Base-by-base conservation (phyloP, 768 basidiomycete genomes). In the Mycena vitilis region DNA sequence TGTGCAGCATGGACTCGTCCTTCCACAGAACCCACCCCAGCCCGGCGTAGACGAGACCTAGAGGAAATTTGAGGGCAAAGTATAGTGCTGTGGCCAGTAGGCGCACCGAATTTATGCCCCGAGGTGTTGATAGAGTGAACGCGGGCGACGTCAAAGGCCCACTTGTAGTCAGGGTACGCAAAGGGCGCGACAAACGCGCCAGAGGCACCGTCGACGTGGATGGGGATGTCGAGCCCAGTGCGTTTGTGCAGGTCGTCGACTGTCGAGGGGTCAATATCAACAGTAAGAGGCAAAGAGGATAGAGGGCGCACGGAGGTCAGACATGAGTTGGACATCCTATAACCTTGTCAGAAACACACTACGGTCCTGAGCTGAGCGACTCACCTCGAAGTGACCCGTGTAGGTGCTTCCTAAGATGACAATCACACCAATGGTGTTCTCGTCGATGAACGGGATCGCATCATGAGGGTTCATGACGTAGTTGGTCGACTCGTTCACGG, bases 341-440 rank as follows among this genome's bases (percentile, higher is more conserved):
- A 25, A 36, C 20, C 18, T 16, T 11, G 34, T 54, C 2, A 54
- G 53, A 22, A 12, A 12, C 53, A 38, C 30, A 38, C 10, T 22
- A 5, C 36, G 12, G 2, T 38, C 37, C 8, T 5, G 18, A 38
- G 9, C 10, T 36, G 30, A n/a, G 20, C 6, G 2, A 38, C 53
- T 37, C 10, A 54, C 53, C 22, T 91, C 90, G 74, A 88, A 91
- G 59, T 86, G 85, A 2, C 90, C 90, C 5, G 90, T 91, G 72
- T 90, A 91, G 4, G 81, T 84, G 69, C 82, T 83, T 42, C 83
- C 85, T 9, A 86, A 69, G 66, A 86, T 86, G 59, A 86, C 86
- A 72, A 89, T 89, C 37, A 91, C 84, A 40, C 89, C 88, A 70
- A 91, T 91, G 5, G 87, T 89, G 77, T 91, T 91, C 77, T 92